Evolutionary conservation across 192 early-diverging fungal genomes (phyloP), one percentile per base, ranked within the genome.

Genomic region (Phlyctochytrium bullatum): DNA sequence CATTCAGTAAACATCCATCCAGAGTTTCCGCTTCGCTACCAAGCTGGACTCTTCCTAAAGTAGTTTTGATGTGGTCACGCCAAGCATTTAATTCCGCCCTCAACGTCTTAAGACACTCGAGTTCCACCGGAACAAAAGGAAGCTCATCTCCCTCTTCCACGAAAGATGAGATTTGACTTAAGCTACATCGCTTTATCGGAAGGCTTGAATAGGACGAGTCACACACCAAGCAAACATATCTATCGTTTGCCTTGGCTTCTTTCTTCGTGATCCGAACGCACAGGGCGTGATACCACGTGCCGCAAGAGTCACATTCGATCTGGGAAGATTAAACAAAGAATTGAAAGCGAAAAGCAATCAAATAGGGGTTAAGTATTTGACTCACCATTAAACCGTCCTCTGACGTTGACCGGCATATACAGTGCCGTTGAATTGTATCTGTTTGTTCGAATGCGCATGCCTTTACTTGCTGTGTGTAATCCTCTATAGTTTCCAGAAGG

Each of bases 291-390:
- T 77, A 80, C 75, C 74, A 76, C 2, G 27, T 54, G 28, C 61
- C 36, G 63, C 78, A 80, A 30, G 52, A 30, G 29, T 74, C 75
- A 57, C 75, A 77, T 52, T 74, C 78, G 35, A 67, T 67, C 68
- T 56, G 34, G 16, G 12, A 27, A 14, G 51, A 14, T 23, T 4
- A n/a, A 14, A 59, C 17, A 16, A 54, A 14, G 12, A 62, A 25
- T 12, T 28, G 62, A 35, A n/a, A 68, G 4, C 20, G 23, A 67
- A 29, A 20, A n/a, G 20, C 24, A 47, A 69, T 6, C 34, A n/a
- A 32, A 6, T 4, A 36, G 62, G n/a, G n/a, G n/a, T n/a, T n/a
- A n/a, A n/a, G n/a, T n/a, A n/a, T n/a, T n/a, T n/a, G 25, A 67
- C 65, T 4, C 27, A 75, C 74, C 74, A 73, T 79, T 2, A 73